These are phyloP conservation scores for Plasmodium falciparum DNA, from an alignment of 169 alveolate genomes.

Conservation along the genomic window DNA sequence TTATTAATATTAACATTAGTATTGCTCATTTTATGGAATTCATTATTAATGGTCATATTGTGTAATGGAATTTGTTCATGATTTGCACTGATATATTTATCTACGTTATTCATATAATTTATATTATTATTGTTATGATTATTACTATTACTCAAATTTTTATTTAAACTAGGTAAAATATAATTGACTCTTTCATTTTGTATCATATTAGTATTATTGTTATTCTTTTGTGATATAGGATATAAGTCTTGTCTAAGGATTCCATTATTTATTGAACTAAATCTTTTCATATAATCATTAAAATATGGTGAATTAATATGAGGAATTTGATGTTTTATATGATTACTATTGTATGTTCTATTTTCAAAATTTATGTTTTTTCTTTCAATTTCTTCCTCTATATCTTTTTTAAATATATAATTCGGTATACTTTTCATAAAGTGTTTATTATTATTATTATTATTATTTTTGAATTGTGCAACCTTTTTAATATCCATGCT, in stretches of 20 bases:
- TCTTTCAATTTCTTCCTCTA: not conserved
- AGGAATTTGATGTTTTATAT: not conserved
- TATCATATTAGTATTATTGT: not conserved
- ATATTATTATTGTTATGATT: not conserved
- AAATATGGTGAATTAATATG: not conserved
- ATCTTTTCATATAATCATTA: conserved; percentile 17
- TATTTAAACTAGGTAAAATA: conserved; percentile 1
- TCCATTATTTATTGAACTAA: conserved; percentile 16
- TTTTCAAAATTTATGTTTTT: not conserved
- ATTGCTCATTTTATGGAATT: not conserved
- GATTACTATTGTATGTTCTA: not conserved
- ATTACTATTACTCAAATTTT: not conserved
- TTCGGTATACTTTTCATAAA: not conserved
- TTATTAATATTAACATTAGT: conserved; percentile 2
- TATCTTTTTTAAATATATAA: not conserved
- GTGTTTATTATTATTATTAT: not conserved
- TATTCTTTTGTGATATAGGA: not conserved
- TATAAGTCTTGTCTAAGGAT: not conserved
- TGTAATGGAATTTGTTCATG: conserved; percentile 5
- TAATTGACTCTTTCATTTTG: not conserved
- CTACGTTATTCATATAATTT: not conserved
- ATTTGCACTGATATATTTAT: not conserved
- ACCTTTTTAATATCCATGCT: not conserved
- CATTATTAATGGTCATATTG: conserved; percentile 9
- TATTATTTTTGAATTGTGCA: not conserved